phyloP scores from a whole-genome alignment of 2,329 filamentous ascomycete species.

The Colletotrichum tabaci region DNA sequence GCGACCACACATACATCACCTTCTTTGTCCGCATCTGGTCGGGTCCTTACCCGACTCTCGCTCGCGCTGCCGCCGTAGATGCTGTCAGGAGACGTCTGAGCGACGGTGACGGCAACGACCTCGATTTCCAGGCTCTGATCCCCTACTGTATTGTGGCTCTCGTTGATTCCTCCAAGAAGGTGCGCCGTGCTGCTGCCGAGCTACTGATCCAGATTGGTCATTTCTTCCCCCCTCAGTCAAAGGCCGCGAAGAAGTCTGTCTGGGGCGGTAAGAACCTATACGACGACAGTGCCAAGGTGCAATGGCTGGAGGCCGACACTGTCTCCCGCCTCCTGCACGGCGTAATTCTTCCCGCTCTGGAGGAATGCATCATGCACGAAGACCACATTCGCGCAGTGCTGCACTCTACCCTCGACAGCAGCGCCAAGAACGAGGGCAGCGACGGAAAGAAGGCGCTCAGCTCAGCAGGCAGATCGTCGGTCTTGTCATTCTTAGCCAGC shows the following conservation, averaged over 20 bases:
- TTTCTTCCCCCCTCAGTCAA: constrained; percentile 58
- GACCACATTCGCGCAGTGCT: constrained; percentile 78
- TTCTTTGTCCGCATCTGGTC: constrained; percentile 85
- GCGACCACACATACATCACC: constrained; percentile 77
- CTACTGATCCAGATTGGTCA: constrained; percentile 71
- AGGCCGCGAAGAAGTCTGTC: constrained; percentile 59
- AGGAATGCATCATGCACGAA: constrained; percentile 88
- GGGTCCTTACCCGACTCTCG: constrained; percentile 77
- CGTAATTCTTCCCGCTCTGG: constrained; percentile 80
- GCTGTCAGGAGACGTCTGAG: constrained; percentile 73
- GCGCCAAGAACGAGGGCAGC: constrained; percentile 56
- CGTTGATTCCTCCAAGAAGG: constrained; percentile 80
- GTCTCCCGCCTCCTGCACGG: constrained; percentile 73
- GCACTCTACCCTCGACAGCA: constrained; percentile 71
- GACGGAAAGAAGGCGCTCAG: constrained; percentile 68
- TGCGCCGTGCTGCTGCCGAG: constrained; percentile 82
- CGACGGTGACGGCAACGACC: constrained; percentile 60
- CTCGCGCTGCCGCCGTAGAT: constrained; percentile 78
- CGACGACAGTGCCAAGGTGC: constrained; percentile 66
- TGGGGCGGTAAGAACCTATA: constrained; percentile 80
- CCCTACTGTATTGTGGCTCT: constrained; percentile 86
- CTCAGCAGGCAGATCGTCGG: constrained; percentile 73
- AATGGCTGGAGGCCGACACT: constrained; percentile 72
- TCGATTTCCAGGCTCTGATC: constrained; percentile 84
- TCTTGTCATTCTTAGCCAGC: constrained; percentile 81